These are phyloP conservation scores for Lactarius vividus DNA, from an alignment of 768 basidiomycete species.

Conservation along the genomic window DNA sequence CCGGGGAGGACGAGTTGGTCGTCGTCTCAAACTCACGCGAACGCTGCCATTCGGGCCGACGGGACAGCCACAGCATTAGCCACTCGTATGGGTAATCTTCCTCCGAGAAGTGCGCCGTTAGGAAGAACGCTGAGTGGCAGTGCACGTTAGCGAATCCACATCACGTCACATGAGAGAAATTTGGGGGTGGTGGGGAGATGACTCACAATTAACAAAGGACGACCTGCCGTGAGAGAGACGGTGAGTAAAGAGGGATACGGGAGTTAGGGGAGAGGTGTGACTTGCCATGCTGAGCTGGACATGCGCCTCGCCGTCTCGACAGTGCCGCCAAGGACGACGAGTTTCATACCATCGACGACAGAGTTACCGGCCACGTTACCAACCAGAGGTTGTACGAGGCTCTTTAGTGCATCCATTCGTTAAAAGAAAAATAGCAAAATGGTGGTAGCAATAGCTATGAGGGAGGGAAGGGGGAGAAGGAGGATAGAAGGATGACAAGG, in stretches of 20 bases:
- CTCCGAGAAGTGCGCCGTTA: conserved; percentile 87
- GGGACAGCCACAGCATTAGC: conserved; percentile 88
- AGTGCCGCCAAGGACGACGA: conserved; percentile 84
- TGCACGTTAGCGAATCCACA: conserved; percentile 25
- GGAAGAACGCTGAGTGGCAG: conserved; percentile 47
- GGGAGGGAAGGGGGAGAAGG: not conserved
- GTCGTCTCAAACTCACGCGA: conserved; percentile 89
- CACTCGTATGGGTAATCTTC: conserved; percentile 90
- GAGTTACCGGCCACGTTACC: conserved; percentile 38
- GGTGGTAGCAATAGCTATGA: not conserved
- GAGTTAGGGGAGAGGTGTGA: conserved; percentile 19
- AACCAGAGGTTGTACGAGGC: conserved; percentile 28
- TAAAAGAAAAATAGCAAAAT: not conserved
- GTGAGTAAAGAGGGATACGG: not conserved
- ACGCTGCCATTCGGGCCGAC: conserved; percentile 84
- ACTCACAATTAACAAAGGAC: conserved; percentile 84
- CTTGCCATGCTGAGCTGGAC: conserved; percentile 79
- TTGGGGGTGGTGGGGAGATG: not conserved
- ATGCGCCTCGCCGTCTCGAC: conserved; percentile 83
- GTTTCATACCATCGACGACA: conserved; percentile 85
- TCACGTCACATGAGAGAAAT: conserved; percentile 21
- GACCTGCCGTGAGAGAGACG: conserved; percentile 45
- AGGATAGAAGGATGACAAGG: not conserved
- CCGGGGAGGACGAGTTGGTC: conserved; percentile 65
- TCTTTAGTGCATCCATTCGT: conserved; percentile 29